These are phyloP conservation scores for Clonostachys byssicola DNA, from an alignment of 2,329 filamentous ascomycete species.

Conservation along the genomic window DNA sequence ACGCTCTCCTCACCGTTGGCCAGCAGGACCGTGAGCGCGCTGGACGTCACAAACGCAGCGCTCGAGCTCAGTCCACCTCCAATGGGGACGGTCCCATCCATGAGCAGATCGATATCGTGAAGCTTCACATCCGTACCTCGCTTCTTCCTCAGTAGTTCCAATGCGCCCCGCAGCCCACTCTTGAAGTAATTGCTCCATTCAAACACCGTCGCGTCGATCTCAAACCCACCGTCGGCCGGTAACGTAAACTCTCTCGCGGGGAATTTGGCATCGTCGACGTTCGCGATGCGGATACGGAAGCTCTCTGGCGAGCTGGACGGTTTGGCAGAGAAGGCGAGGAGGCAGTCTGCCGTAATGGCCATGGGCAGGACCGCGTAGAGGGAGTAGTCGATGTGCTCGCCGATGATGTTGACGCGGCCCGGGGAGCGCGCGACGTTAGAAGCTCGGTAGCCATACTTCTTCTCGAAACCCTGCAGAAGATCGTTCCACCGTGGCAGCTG, in stretches of 20 bases:
- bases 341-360: constrained; percentile 86
- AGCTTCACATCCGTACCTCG: constrained; percentile 47
- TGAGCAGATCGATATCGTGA: constrained; percentile 77
- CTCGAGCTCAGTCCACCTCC: constrained; percentile 92
- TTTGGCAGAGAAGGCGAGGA: constrained; percentile 71
- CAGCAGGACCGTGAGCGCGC: constrained; percentile 80
- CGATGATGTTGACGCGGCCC: constrained; percentile 95
- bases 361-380: constrained; percentile 95
- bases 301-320: constrained; percentile 39
- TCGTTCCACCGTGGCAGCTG: constrained; percentile 74
- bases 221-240: constrained; percentile 55
- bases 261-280: constrained; percentile 74
- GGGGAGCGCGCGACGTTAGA: constrained; percentile 87
- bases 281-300: constrained; percentile 73
- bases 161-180: constrained; percentile 77
- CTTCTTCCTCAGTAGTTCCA: constrained; percentile 71
- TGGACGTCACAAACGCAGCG: constrained; percentile 89
- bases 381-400: constrained; percentile 98
- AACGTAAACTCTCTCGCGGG: constrained; percentile 71
- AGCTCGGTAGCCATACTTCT: constrained; percentile 64
- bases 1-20: constrained; percentile 77
- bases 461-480: constrained; percentile 67
- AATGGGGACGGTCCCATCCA: constrained; percentile 88
- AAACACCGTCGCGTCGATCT: constrained; percentile 79
- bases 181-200: constrained; percentile 99